phyloP scores from a whole-genome alignment of 2,329 filamentous ascomycete genomes.

The Colletotrichum siamense region DNA sequence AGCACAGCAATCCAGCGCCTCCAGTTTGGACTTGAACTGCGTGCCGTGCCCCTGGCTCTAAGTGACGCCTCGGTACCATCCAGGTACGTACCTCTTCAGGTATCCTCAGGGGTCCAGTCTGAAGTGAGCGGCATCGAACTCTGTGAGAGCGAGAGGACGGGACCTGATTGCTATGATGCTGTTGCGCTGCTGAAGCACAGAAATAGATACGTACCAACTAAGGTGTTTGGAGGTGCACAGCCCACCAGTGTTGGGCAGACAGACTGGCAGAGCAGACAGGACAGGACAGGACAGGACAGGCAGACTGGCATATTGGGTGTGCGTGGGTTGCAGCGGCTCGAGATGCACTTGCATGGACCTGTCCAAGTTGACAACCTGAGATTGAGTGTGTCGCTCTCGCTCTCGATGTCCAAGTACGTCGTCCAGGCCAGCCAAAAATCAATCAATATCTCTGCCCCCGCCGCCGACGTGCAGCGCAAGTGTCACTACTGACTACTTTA shows the following conservation, averaged over 20 bases:
- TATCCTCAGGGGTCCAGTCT: neutral
- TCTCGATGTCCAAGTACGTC: neutral
- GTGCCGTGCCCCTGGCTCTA: neutral
- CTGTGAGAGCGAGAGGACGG: neutral
- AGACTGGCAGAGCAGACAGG: neutral
- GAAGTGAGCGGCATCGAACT: neutral
- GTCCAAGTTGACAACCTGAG: neutral
- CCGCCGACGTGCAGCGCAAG: conserved; percentile 10
- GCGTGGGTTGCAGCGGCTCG: neutral
- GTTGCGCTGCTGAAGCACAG: neutral
- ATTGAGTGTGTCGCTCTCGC: neutral
- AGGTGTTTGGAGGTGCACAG: neutral
- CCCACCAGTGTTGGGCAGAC: neutral
- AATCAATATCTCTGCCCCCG: neutral
- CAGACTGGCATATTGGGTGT: neutral
- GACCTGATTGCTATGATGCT: neutral
- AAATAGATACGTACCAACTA: neutral
- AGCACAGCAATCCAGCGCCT: neutral
- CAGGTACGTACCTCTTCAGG: neutral
- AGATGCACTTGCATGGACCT: neutral
- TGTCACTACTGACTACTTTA: neutral
- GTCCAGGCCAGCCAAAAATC: neutral
- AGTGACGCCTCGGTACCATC: too few relatives aligned
- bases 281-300: neutral
- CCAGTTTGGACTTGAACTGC: neutral